Evolutionary conservation across 345 rosid genomes (phyloP), one percentile per base, ranked within the genome.

Genomic region (Passiflora organensis): DNA sequence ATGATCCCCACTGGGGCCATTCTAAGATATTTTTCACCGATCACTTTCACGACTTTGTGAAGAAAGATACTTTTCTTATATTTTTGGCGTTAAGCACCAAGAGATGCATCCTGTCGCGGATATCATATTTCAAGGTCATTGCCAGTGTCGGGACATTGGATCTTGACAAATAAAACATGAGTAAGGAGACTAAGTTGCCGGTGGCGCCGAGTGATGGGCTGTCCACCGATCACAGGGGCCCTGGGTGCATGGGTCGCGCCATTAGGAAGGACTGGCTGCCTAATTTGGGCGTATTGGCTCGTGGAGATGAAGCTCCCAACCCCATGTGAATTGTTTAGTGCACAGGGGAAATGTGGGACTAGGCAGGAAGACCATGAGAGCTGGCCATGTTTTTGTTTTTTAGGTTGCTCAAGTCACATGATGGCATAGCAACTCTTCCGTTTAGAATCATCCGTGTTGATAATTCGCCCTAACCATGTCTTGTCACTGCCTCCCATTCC

Each of bases 251-350:
- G 48, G 53, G 52, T 36, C 18, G 10, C 32, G 15, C 28, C 18
- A 20, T 16, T 2, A 24, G 42, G 19, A 5, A 55, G 28, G 24
- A 41, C 28, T 51, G 22, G 3, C 5, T 67, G 38, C 32, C 56
- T 36, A 43, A 34, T 17, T 53, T 16, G 19, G 50, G 41, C 22
- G 10, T 43, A 36, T 22, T 34, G 28, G 51, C 13, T 28, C 28
- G 41, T 18, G 42, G 17, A 32, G 13, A 12, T 18, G 6, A 14
- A 8, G 32, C 53, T 12, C 51, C 60, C 53, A 38, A 43, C 66
- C 66, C 64, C 69, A 64, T 55, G 75, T 60, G 63, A 44, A 19
- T 19, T 68, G 67, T 44, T 45, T 44, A 44, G 48, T 44, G 5
- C 6, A 12, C 12, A 13, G 0, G 8, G 23, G 20, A 19, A 11